phyloP scores from a whole-genome alignment of 176 grass and related monocot species.

The Echinochloa phyllopogon region DNA sequence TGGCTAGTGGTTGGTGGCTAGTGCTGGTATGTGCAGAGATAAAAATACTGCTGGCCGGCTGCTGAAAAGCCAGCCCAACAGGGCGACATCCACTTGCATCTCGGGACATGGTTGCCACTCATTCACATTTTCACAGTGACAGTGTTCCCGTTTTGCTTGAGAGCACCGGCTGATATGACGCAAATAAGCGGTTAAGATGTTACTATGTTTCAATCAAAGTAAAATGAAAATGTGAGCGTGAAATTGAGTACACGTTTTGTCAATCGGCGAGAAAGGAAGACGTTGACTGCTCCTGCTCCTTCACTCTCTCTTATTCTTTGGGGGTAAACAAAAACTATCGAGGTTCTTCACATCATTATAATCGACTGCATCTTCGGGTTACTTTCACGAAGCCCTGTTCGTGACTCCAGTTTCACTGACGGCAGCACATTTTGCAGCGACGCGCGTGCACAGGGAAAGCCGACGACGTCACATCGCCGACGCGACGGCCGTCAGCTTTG shows the following conservation, averaged over 20 bases:
- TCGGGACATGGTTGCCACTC: not conserved
- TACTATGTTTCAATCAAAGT: not conserved
- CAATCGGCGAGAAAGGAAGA: not conserved
- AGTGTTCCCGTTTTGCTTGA: not conserved
- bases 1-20: too few relatives aligned
- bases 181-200: slow-evolving; percentile 13
- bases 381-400: too few relatives aligned
- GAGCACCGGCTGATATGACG: not conserved
- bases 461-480: not conserved
- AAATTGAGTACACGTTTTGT: not conserved
- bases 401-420: not conserved
- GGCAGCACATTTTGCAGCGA: not conserved
- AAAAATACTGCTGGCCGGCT: too few relatives aligned
- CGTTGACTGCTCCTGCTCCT: not conserved
- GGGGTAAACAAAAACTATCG: not conserved
- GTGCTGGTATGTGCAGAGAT: too few relatives aligned
- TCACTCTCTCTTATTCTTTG: not conserved
- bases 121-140: too few relatives aligned
- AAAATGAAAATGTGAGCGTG: not conserved
- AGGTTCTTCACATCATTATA: too few relatives aligned
- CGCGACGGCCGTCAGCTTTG: slow-evolving; percentile 5
- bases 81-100: slow-evolving; percentile 5
- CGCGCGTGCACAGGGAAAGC: not conserved
- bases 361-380: not conserved
- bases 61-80: too few relatives aligned